phyloP scores from a whole-genome alignment of 2,329 filamentous ascomycete genomes.

The Botrytis fabae region DNA sequence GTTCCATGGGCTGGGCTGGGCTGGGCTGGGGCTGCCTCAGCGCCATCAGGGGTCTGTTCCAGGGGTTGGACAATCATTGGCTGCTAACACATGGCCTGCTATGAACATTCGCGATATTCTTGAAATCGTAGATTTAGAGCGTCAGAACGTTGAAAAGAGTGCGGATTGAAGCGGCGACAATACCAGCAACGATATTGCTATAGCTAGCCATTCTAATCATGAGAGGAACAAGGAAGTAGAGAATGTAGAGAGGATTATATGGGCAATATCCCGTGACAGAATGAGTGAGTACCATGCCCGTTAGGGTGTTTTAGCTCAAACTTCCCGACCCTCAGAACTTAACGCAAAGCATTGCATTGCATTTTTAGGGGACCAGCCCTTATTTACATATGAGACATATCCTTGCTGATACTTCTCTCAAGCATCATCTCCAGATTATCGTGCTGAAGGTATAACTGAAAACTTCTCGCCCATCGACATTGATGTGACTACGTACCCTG shows the following conservation, averaged over 20 bases:
- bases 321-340: constrained; percentile 16
- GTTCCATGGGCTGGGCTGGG: constrained; percentile 4
- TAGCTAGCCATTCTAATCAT: neutral
- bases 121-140: constrained; percentile 12
- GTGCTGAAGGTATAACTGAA: constrained; percentile 35
- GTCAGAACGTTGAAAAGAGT: neutral
- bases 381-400: constrained; percentile 21
- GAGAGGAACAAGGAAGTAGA: neutral
- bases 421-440: constrained; percentile 35
- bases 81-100: neutral
- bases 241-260: constrained; percentile 13
- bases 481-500: constrained; percentile 35
- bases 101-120: constrained; percentile 20
- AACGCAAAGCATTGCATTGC: constrained; percentile 14
- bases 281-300: constrained; percentile 22
- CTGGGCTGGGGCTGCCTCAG: constrained; percentile 1
- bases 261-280: constrained; percentile 17
- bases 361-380: neutral
- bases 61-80: constrained; percentile 16
- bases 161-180: neutral
- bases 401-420: constrained; percentile 34
- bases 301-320: constrained; percentile 16
- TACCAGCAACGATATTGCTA: neutral
- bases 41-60: constrained; percentile 4
- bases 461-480: constrained; percentile 35